Evolutionary conservation across 2,329 filamentous ascomycete genomes (phyloP), one percentile per base, ranked within the genome.

Genomic region (Ophiostoma montium): DNA sequence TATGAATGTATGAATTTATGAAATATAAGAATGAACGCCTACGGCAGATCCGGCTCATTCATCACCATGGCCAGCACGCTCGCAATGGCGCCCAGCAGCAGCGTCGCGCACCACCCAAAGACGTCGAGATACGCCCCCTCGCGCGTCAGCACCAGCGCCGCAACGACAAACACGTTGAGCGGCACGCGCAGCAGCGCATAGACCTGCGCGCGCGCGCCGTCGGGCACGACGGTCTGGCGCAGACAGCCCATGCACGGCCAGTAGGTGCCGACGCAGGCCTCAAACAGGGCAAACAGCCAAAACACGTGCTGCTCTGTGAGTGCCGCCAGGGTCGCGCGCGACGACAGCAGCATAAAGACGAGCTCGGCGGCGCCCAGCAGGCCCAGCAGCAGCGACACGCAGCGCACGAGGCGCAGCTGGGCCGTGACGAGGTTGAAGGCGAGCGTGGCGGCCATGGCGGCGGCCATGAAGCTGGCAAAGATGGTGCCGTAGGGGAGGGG

Each of bases 371-470:
- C 58, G 6, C 61, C 61, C 35, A 74, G 62, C 35, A 70, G 60
- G 11, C 61, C 63, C 19, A 65, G 54, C 6, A 70, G 59, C 11
- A 67, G 57, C n/a, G 55, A 57, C 21, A 57, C 54, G 48, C 60
- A 58, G 12, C 54, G 56, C 49, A 58, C 58, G 52, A 57, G 45
- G 11, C 46, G 46, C 10, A 39, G 32, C 30, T 42, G 44, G 1
- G 39, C 35, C n/a, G 50, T 48, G 46, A 63, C 58, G 33, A 64
- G 57, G 53, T 67, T 69, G 59, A 78, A 78, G 7, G 70, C 54
- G 23, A 77, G 65, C 2, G 75, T 76, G n/a, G 76, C 74, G 7
- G 76, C 66, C 61, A 77, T 76, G 60, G 76, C 75, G 6, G 71
- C 67, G 19, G 70, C 70, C 76, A 80, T 72, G 48, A 75, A 71